A percentile compares a stretch with the other conserved stretches of the same genome.
Evolutionary conservation across 129 eudicot species (phyloP).

Genomic region (Tagetes patula): DNA sequence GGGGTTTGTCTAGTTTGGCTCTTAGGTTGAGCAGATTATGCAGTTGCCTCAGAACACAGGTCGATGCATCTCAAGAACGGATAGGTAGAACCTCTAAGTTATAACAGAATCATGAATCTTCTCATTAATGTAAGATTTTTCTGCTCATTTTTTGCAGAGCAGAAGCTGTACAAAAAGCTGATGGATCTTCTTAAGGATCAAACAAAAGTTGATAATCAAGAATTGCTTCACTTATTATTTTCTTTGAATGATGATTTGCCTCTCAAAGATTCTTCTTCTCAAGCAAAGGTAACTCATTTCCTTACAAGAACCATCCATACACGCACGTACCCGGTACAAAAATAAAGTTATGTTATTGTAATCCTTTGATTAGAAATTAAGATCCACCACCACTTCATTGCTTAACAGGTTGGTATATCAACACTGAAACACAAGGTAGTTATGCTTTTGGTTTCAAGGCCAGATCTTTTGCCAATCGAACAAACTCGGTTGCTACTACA

Average conservation of each 20-base stretch:
- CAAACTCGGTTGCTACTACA: conserved; percentile 52
- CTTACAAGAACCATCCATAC: background rate
- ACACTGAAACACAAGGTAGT: conserved; percentile 63
- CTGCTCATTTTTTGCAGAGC: conserved; percentile 38
- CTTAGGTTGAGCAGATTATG: conserved; percentile 42
- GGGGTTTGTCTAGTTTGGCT: conserved; percentile 60
- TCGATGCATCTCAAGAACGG: conserved; percentile 48
- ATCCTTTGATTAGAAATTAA: background rate
- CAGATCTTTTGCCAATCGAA: conserved; percentile 61
- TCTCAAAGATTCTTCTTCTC: conserved; percentile 49
- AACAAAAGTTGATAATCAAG: conserved; percentile 55
- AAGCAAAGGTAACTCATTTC: conserved; percentile 45
- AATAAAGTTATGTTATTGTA: background rate
- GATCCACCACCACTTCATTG: background rate
- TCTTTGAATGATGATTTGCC: conserved; percentile 55
- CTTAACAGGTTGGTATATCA: conserved; percentile 47
- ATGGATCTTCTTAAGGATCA: conserved; percentile 38
- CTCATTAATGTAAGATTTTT: background rate
- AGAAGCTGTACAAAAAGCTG: conserved; percentile 48
- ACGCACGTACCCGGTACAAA: background rate
- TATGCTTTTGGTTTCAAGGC: conserved; percentile 62
- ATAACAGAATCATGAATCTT: background rate
- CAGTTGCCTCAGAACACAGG: conserved; percentile 45
- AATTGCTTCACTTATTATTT: conserved; percentile 46
- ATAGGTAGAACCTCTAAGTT: conserved; percentile 39